Base-by-base conservation (phyloP, 2,329 filamentous ascomycete species). In the Xylogone sp. region DNA sequence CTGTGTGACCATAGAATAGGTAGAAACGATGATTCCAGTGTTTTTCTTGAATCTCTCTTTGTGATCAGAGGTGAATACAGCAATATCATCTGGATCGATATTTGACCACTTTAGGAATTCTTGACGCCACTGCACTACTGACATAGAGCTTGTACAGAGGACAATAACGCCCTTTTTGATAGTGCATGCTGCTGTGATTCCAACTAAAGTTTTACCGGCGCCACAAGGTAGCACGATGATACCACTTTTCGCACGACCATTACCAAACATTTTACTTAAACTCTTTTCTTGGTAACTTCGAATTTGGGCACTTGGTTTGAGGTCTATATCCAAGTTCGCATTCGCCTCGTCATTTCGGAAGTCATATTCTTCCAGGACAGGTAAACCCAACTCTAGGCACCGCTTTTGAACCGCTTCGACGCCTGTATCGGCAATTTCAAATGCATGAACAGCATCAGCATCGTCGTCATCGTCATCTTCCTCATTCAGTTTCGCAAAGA, bases 41-140 rank as follows among this genome's bases (percentile, higher is more conserved):
- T 90, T 93, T 46, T 92, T 84, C 1, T 86, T 85, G 62, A 99
- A 96, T 51, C 78, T 79, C 48, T 86, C 84, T 71, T 99, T 99
- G 67, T 90, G 90, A 59, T 96, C 91, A 0, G 92, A 93, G 0
- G 94, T 97, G 69, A 99, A 99, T 50, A 96, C 85, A 24, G 92
- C 90, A 63, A 99, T 92, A 64, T 97, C 91, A 59, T 93, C 87
- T 0, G 92, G 90, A 61, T 92, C 88, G 55, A 96, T 96, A 65
- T 97, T 97, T n/a, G 92, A 97, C 94, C 94, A 99, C 62, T 97
- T 96, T 57, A 97, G 74, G 66, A 99, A 99, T 65, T 99, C 94
- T 54, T 94, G 86, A 53, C 91, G 81, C 94, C 94, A 99, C 69
- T 99, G 94, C 19, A 96, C 87, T 5, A 96, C 94, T 6, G 91